Base-by-base conservation (phyloP, 1,139 yeast genomes). In the Suhomyces yuchorum region DNA sequence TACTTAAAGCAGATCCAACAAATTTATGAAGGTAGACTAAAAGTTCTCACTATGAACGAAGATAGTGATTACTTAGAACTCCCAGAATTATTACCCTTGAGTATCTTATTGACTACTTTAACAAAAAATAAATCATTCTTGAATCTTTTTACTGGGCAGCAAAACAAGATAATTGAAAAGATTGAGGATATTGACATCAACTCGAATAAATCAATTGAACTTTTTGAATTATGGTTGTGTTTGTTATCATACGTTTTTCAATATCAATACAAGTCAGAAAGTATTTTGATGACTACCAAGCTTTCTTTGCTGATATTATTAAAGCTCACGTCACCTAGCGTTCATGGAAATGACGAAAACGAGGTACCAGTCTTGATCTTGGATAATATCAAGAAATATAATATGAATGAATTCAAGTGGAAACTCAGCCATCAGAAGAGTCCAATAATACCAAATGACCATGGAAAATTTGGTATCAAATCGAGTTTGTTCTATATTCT, bases 351-450 rank as follows among this genome's bases (percentile, higher is more conserved):
- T 18, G 24, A 35, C 4, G 17, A 26, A 20, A 49, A 45, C 20
- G 53, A 46, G 4, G 40, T 37, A 22, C 33, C 20, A 2, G 17
- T 35, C 3, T 37, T 43, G 2, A 44, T 51, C 3, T 44, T 61
- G n/a, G 53, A 57, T 4, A 50, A 50, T 11, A 51, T 68, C 4
- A 49, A 57, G 8, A 48, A 56, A 1, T 60, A 55, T 33, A 60
- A 59, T 22, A 68, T 75, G 19, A 65, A 75, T 47, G 79, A 74
- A 51, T 67, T 63, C 50, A 65, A 65, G 43, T 73, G 77, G 75
- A 75, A 74, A 50, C 53, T 74, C 40, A 70, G 76, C 42, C 79
- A 70, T 50, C 79, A 74, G 44, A 67, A 64, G 45, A 37, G 52
- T 6, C 78, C 79, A 1, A 53, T 70, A 15, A 56, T 75, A 2